These are phyloP conservation scores for Lactarius akahatsu DNA, from an alignment of 768 basidiomycete genomes.

Conservation along the genomic window DNA sequence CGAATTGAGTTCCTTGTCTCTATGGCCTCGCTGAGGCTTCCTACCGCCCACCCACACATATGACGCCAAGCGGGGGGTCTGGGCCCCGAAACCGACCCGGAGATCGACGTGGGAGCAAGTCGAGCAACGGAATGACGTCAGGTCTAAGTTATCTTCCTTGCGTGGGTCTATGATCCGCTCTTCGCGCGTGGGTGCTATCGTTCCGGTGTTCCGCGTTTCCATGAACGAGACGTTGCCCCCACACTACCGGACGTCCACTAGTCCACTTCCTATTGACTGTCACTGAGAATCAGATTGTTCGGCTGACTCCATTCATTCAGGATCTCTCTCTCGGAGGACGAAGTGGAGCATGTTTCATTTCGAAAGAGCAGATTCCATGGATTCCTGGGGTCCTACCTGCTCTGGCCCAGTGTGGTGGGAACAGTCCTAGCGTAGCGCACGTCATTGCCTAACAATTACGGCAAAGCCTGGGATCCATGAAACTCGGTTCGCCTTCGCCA, in stretches of 20 bases:
- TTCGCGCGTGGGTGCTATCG: background rate
- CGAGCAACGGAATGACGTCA: conserved; percentile 13
- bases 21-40: background rate
- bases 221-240: background rate
- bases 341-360: background rate
- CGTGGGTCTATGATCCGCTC: background rate
- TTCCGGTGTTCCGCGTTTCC: conserved; percentile 3
- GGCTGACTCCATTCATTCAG: background rate
- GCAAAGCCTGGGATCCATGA: background rate
- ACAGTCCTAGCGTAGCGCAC: background rate
- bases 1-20: background rate
- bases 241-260: background rate
- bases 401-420: background rate
- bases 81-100: background rate
- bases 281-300: background rate
- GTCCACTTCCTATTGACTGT: conserved; percentile 1
- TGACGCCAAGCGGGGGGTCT: background rate
- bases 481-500: background rate
- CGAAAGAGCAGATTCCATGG: background rate
- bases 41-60: background rate
- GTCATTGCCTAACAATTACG: background rate
- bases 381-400: conserved; percentile 9
- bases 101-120: conserved; percentile 15
- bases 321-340: background rate
- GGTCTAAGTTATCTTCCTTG: background rate